phyloP scores from a whole-genome alignment of 2,329 filamentous ascomycete genomes.

The Cercospora canescens region DNA sequence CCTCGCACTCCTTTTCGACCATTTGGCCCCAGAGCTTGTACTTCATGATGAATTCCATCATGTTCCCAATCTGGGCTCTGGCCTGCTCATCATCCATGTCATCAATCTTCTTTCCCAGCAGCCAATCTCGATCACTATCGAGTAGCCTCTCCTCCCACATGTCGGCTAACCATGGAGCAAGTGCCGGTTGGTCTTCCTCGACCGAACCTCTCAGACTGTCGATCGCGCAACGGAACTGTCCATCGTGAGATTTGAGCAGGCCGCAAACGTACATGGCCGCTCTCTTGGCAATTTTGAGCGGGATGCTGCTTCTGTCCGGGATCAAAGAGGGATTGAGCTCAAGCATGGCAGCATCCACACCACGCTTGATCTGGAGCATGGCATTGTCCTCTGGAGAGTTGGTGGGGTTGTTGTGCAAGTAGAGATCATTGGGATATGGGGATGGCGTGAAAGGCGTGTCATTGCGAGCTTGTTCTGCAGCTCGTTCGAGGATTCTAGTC shows the following conservation, averaged over 20 bases:
- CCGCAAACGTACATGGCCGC: conserved; percentile 6
- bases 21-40: conserved; percentile 9
- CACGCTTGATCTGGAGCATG: conserved; percentile 5
- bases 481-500: conserved; percentile 11
- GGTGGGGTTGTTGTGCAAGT: background rate
- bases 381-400: conserved; percentile 4
- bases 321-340: background rate
- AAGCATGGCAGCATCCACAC: background rate
- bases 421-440: background rate
- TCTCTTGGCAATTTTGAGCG: background rate
- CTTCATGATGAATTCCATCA: conserved; percentile 9
- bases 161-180: conserved; percentile 5
- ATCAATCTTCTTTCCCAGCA: conserved; percentile 5
- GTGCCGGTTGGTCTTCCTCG: background rate
- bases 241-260: conserved; percentile 6
- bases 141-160: conserved; percentile 9
- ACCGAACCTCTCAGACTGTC: background rate
- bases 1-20: conserved; percentile 7
- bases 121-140: conserved; percentile 10
- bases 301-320: background rate
- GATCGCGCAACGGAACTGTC: conserved; percentile 4
- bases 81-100: conserved; percentile 6
- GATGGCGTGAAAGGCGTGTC: conserved; percentile 3
- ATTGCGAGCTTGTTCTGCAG: conserved; percentile 4
- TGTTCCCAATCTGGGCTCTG: background rate